Percentiles rank a stretch among this genome's conserved stretches.
phyloP scores from a whole-genome alignment of 2,329 filamentous ascomycete species.

The Pseudogymnoascus sp. region DNA sequence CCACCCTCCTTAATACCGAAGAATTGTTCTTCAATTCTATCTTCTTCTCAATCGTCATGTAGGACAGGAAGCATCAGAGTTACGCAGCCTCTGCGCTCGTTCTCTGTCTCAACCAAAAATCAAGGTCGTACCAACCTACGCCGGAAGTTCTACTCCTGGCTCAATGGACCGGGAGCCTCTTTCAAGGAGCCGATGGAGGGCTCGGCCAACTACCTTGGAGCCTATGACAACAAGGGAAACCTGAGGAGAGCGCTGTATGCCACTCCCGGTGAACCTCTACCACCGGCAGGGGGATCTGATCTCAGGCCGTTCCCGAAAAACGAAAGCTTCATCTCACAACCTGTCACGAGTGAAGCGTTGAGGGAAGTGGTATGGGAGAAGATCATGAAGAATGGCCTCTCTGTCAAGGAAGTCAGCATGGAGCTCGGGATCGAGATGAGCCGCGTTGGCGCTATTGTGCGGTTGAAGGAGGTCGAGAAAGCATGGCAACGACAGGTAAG shows the following conservation, averaged over 20 bases:
- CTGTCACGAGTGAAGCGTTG: slow-evolving; percentile 57
- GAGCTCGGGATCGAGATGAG: slow-evolving; percentile 59
- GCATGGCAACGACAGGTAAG: slow-evolving; percentile 59
- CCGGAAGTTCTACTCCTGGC: slow-evolving; percentile 25
- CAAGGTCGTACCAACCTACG: slow-evolving; percentile 24
- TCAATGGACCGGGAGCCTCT: slow-evolving; percentile 21
- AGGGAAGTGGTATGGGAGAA: slow-evolving; percentile 55
- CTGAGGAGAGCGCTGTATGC: slow-evolving; percentile 22
- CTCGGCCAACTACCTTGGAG: slow-evolving; percentile 28
- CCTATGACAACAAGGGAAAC: slow-evolving; percentile 24
- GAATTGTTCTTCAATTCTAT: slow-evolving; percentile 3
- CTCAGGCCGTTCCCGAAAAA: slow-evolving; percentile 56
- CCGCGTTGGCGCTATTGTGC: slow-evolving; percentile 61
- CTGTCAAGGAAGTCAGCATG: slow-evolving; percentile 56
- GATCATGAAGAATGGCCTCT: slow-evolving; percentile 47
- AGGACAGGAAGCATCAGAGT: slow-evolving; percentile 7
- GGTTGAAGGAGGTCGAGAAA: slow-evolving; percentile 62
- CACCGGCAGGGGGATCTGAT: slow-evolving; percentile 19
- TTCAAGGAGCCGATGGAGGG: slow-evolving; percentile 23
- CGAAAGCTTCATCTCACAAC: slow-evolving; percentile 49
- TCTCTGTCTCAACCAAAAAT: slow-evolving; percentile 26
- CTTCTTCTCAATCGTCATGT: slow-evolving; percentile 4
- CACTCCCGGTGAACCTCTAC: slow-evolving; percentile 13
- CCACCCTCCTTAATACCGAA: slow-evolving; percentile 6
- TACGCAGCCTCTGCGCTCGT: slow-evolving; percentile 22